phyloP scores from a whole-genome alignment of 148 eudicot genomes.

The Vaccinium myrtillus region DNA sequence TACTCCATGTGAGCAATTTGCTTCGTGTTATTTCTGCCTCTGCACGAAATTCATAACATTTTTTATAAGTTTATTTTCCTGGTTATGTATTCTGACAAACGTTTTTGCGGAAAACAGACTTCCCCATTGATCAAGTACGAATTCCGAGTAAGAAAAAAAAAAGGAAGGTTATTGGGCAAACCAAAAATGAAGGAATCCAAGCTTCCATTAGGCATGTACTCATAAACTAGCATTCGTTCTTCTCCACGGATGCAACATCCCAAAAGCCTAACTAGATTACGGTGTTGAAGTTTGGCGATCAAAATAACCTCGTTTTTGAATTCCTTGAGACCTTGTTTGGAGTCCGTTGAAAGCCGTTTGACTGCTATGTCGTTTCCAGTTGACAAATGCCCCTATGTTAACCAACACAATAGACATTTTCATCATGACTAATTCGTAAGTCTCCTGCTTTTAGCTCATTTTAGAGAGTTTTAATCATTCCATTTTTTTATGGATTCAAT shows the following conservation, averaged over 20 bases:
- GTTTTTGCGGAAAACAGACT: not conserved
- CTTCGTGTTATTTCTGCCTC: not conserved
- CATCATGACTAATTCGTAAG: not conserved
- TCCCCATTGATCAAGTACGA: not conserved
- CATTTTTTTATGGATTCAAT: no score
- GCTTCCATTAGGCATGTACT: constrained; percentile 16
- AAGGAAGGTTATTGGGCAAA: not conserved
- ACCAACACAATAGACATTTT: not conserved
- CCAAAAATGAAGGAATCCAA: constrained; percentile 17
- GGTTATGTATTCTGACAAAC: not conserved
- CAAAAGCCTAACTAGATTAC: constrained; percentile 20
- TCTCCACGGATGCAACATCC: constrained; percentile 15
- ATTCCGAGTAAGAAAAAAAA: not conserved
- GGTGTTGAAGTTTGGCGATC: constrained; percentile 16
- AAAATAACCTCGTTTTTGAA: constrained; percentile 21
- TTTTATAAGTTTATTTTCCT: not conserved
- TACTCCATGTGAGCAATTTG: constrained; percentile 7
- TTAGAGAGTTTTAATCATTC: not conserved
- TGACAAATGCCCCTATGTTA: not conserved
- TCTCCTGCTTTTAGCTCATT: not conserved
- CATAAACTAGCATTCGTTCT: constrained; percentile 14
- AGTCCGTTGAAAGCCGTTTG: not conserved
- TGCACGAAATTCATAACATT: not conserved
- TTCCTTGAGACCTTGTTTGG: constrained; percentile 14
- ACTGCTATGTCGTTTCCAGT: constrained; percentile 14